Evolutionary conservation across 495 filamentous ascomycete species (phyloP).

Genomic region (Hypoxylon perforatum): DNA sequence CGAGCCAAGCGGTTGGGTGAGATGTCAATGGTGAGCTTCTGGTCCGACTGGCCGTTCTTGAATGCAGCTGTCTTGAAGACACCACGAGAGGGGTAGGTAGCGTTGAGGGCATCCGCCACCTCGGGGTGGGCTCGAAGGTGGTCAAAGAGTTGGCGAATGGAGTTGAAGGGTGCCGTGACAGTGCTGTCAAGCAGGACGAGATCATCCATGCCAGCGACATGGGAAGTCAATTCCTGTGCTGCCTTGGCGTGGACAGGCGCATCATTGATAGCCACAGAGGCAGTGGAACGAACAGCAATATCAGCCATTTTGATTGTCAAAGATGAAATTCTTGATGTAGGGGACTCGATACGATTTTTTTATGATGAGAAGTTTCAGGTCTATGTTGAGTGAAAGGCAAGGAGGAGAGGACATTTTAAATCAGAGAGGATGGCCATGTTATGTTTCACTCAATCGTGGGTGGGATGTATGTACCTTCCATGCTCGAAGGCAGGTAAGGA

Average conservation of each 20-base stretch:
- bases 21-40: constrained; percentile 34
- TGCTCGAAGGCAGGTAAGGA: no score
- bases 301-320: background rate
- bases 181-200: constrained; percentile 12
- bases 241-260: background rate
- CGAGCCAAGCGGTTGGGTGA: constrained; percentile 8
- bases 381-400: no score
- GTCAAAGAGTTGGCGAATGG: constrained; percentile 25
- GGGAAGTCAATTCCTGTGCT: background rate
- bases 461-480: no score
- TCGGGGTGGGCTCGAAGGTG: constrained; percentile 9
- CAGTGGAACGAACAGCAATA: background rate
- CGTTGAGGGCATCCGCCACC: constrained; percentile 23
- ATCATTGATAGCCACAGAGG: background rate
- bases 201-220: background rate
- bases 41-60: constrained; percentile 10
- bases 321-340: background rate
- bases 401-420: no score
- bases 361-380: no score
- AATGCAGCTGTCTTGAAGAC: constrained; percentile 29
- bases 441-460: no score
- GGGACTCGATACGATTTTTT: no score
- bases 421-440: no score
- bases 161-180: constrained; percentile 14
- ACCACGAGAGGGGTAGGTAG: constrained; percentile 21